Evolutionary conservation across 139 green algal genomes (phyloP).

Genomic region (Tetradesmus lagerheimii): DNA sequence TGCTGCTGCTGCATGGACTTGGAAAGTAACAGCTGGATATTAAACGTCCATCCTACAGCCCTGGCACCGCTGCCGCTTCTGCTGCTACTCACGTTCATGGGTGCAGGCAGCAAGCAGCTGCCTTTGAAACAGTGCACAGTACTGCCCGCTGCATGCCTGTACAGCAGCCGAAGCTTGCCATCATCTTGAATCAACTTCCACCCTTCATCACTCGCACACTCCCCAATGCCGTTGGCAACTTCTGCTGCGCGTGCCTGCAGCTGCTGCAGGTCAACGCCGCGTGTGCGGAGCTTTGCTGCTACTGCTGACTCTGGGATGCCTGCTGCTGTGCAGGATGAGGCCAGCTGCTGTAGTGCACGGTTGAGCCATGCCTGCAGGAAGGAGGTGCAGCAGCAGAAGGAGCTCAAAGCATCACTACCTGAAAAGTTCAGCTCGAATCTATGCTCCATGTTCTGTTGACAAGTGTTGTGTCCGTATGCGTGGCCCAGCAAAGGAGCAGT

Average conservation of each 20-base stretch:
- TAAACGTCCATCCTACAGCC: conserved; percentile 2
- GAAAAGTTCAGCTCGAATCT: no score
- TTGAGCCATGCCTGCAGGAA: conserved; percentile 16
- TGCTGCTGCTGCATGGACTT: conserved; percentile 40
- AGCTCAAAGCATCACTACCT: no score
- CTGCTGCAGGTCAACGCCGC: conserved; percentile 8
- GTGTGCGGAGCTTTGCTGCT: neutral
- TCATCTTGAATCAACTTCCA: conserved; percentile 38
- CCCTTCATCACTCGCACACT: conserved; percentile 6
- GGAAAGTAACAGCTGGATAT: no score
- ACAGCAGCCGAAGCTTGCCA: conserved; percentile 40
- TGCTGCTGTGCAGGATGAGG: neutral
- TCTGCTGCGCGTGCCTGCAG: conserved; percentile 36
- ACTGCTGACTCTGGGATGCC: conserved; percentile 26
- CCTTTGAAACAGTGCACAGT: conserved; percentile 45
- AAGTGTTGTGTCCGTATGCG: no score
- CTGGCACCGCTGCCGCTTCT: no score
- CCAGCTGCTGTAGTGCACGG: conserved; percentile 11
- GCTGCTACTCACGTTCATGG: conserved; percentile 26
- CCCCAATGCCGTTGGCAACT: conserved; percentile 14
- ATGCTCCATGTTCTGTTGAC: no score
- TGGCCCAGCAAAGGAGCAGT: no score
- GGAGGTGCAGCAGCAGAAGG: neutral
- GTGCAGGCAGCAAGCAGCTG: conserved; percentile 27
- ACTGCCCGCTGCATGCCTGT: conserved; percentile 33